phyloP scores from a whole-genome alignment of 2,329 filamentous ascomycete species.

The Penicillium janthinellum region DNA sequence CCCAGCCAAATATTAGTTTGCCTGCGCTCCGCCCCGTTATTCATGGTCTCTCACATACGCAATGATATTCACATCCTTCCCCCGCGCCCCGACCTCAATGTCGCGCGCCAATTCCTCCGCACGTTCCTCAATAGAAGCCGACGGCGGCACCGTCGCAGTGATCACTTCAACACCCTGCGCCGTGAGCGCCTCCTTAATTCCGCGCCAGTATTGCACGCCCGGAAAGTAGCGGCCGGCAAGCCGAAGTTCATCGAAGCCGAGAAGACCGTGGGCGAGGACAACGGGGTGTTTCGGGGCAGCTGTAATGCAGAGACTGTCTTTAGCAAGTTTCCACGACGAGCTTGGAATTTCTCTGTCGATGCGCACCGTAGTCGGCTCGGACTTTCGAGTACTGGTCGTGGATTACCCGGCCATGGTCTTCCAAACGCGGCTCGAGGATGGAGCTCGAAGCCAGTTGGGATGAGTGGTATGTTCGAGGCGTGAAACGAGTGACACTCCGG shows the following conservation, averaged over 20 bases:
- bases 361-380: slow-evolving; percentile 58
- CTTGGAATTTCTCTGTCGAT: not conserved
- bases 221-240: slow-evolving; percentile 57
- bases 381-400: slow-evolving; percentile 64
- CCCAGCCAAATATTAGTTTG: not conserved
- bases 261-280: slow-evolving; percentile 65
- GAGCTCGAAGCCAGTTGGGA: slow-evolving; percentile 18
- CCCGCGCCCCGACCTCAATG: slow-evolving; percentile 56
- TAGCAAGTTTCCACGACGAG: not conserved
- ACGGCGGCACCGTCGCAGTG: slow-evolving; percentile 61
- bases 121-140: slow-evolving; percentile 60
- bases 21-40: no score
- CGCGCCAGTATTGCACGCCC: slow-evolving; percentile 65
- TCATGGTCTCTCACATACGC: slow-evolving; percentile 50
- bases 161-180: slow-evolving; percentile 63
- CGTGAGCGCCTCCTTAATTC: slow-evolving; percentile 60
- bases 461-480: slow-evolving; percentile 21
- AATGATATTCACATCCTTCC: slow-evolving; percentile 65
- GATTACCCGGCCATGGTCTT: slow-evolving; percentile 56
- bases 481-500: not conserved
- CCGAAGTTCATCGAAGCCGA: slow-evolving; percentile 66
- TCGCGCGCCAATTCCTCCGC: slow-evolving; percentile 56
- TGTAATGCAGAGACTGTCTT: slow-evolving; percentile 10
- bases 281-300: slow-evolving; percentile 58
- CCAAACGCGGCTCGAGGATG: slow-evolving; percentile 52